phyloP scores from a whole-genome alignment of 306 rosid genomes.

The Benincasa hispida region DNA sequence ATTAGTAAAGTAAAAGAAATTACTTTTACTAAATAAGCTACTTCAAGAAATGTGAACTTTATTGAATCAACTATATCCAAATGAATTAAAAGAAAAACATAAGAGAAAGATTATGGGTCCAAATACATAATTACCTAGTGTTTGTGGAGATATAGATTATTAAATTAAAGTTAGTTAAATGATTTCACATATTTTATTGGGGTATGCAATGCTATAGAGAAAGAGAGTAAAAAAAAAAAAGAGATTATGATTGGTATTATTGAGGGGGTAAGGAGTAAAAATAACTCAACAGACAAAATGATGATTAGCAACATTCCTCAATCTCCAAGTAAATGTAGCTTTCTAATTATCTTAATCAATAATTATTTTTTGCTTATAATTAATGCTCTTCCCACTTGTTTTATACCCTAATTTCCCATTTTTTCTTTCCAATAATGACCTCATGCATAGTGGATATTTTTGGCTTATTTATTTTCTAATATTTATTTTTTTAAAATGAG shows the following conservation, averaged over 20 bases:
- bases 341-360: not conserved
- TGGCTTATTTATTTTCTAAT: not conserved
- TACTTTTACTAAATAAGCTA: not conserved
- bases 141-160: not conserved
- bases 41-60: not conserved
- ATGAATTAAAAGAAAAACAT: not conserved
- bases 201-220: not conserved
- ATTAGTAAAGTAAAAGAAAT: not conserved
- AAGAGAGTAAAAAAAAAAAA: not conserved
- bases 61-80: not conserved
- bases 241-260: not conserved
- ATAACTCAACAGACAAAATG: conserved; percentile 2
- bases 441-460: not conserved
- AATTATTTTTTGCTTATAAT: not conserved
- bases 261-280: conserved; percentile 3
- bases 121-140: not conserved
- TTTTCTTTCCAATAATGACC: not conserved
- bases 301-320: conserved; percentile 7
- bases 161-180: not conserved
- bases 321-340: not conserved
- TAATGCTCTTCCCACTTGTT: not conserved
- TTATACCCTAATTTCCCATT: not conserved
- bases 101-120: not conserved
- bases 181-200: not conserved
- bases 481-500: not conserved